A percentile compares a stretch with the other conserved stretches of the same genome.
Evolutionary conservation across 1,284 basidiomycete species (phyloP).

Genomic region (Singerocomus inundabilis): DNA sequence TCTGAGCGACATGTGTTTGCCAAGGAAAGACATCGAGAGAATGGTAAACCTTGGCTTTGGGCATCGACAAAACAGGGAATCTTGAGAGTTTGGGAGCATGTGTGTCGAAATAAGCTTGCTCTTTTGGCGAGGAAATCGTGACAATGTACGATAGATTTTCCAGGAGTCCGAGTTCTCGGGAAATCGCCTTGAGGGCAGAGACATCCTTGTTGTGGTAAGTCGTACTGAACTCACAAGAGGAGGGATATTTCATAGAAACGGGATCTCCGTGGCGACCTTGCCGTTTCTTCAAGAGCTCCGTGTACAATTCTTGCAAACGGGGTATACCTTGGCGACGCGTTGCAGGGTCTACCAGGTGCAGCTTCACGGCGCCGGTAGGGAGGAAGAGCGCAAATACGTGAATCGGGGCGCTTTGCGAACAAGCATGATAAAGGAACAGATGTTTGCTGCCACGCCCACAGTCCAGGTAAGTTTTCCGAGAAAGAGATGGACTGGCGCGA

Average conservation of each 20-base stretch:
- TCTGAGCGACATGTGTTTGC: slow-evolving; percentile 69
- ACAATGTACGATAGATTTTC: slow-evolving; percentile 74
- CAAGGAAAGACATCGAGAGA: slow-evolving; percentile 76
- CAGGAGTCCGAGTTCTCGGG: slow-evolving; percentile 78
- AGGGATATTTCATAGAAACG: slow-evolving; percentile 66
- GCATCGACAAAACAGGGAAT: slow-evolving; percentile 89
- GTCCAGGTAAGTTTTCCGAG: slow-evolving; percentile 75
- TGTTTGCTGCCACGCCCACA: slow-evolving; percentile 75
- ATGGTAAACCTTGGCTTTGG: slow-evolving; percentile 72
- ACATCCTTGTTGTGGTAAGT: slow-evolving; percentile 80
- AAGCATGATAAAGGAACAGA: slow-evolving; percentile 91
- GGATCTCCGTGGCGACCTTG: slow-evolving; percentile 40
- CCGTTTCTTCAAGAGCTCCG: slow-evolving; percentile 50
- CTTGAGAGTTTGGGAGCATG: slow-evolving; percentile 72
- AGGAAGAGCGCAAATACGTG: slow-evolving; percentile 93
- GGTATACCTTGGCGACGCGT: slow-evolving; percentile 80
- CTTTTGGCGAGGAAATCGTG: slow-evolving; percentile 85
- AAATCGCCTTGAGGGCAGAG: slow-evolving; percentile 84
- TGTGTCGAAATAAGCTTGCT: slow-evolving; percentile 82
- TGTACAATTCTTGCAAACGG: slow-evolving; percentile 75
- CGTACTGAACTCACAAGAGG: slow-evolving; percentile 68
- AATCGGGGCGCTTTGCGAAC: slow-evolving; percentile 67
- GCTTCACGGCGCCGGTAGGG: slow-evolving; percentile 66
- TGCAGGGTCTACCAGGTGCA: slow-evolving; percentile 91
- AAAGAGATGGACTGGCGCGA: slow-evolving; percentile 54